Percentiles rank a stretch among this genome's conserved stretches.
Conservation (phyloP, 2,329 filamentous ascomycete species). For the Cladosporium sp. region DNA sequence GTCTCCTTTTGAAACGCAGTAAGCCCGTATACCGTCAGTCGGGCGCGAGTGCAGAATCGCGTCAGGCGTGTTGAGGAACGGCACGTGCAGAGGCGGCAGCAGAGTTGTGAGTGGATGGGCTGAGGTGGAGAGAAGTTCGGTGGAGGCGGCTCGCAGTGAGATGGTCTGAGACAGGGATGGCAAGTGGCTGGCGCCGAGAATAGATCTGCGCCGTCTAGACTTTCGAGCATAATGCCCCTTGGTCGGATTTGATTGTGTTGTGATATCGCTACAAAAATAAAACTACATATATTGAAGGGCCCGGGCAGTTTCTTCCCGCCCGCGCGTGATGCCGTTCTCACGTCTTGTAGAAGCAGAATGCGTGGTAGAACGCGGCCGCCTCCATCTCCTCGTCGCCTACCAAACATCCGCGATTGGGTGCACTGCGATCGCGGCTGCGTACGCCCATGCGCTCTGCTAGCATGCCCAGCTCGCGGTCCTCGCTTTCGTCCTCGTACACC, state of each 20-base stretch:
- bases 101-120: too few relatives aligned
- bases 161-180: neutral
- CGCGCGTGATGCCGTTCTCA: neutral
- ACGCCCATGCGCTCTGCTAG: constrained; percentile 97
- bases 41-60: neutral
- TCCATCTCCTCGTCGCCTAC: constrained; percentile 88
- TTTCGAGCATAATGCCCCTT: neutral
- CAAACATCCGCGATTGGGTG: constrained; percentile 51
- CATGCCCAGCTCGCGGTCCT: constrained; percentile 73
- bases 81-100: neutral
- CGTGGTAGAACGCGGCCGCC: constrained; percentile 83
- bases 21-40: neutral
- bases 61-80: neutral
- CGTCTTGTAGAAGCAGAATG: constrained; percentile 90
- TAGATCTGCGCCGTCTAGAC: constrained; percentile 10
- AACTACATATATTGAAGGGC: neutral
- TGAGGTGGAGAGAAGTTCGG: too few relatives aligned
- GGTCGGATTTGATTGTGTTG: neutral
- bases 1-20: neutral
- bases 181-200: neutral
- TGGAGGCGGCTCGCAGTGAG: neutral
- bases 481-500: constrained; percentile 88
- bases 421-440: constrained; percentile 58
- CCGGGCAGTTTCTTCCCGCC: neutral
- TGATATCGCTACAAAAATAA: constrained; percentile 4